Evolutionary conservation across 805 yeast genomes (phyloP), one percentile per base, ranked within the genome.

Genomic region (Cyberlindnera japonica): DNA sequence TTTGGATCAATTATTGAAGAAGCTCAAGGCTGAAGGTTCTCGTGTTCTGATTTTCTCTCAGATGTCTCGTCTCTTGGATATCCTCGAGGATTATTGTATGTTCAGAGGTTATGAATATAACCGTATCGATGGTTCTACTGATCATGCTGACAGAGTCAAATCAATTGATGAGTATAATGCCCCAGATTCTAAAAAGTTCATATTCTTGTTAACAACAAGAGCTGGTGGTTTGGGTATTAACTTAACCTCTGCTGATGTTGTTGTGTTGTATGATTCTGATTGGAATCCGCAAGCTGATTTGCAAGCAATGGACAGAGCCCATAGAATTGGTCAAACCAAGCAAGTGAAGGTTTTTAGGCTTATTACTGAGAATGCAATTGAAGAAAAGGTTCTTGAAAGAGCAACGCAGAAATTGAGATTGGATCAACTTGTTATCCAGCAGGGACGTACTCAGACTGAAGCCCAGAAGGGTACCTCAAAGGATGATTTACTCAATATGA

Each of bases 161-260:
- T 82, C 89, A 1, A 84, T 84, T 48, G 95, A 84, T 62, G 89
- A 81, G 28, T 84, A 81, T 58, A 84, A 84, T 54, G 77, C 74
- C n/a, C 89, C 88, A 11, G 85, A 69, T 30, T 76, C 84, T 6
- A 71, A 75, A 12, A 84, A 84, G 51, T 84, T 84, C 57, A 69
- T 83, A n/a, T 84, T 84, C 51, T 62, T 84, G 46, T 67, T 84
- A 49, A 84, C 95, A 5, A 84, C 95, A 4, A 76, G 95, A 69
- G 95, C 95, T 33, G 93, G 96, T 63, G 96, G 96, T 10, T 71
- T 88, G 58, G 95, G 95, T 63, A 84, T 84, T 54, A 84, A 84
- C 57, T 70, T 84, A 54, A 84, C 93, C 4, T 67, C 80, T n/a
- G 93, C 93, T 1, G 90, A 84, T 60, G 69, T 81, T 47, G 95